A percentile compares a stretch with the other conserved stretches of the same genome.
Conservation (phyloP, 495 filamentous ascomycete species). For the Talaromyces stipitatus region DNA sequence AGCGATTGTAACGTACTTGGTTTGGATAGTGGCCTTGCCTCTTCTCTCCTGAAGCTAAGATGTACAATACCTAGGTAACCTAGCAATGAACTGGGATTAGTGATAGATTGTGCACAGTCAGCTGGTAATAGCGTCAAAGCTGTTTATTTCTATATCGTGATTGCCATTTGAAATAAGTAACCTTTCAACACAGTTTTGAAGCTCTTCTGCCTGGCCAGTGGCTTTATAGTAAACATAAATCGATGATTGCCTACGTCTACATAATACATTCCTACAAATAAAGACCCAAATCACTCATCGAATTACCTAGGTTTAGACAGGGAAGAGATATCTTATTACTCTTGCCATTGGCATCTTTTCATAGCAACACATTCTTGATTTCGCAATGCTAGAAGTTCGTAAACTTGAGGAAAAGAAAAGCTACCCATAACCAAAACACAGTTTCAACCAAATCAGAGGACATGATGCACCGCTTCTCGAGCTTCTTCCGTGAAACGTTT, state of each 20-base stretch:
- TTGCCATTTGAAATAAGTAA: too few relatives aligned
- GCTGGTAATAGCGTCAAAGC: background rate
- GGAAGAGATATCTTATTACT: background rate
- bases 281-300: too few relatives aligned
- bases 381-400: background rate
- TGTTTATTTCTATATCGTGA: background rate
- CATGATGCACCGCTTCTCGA: background rate
- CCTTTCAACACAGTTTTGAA: too few relatives aligned
- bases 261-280: too few relatives aligned
- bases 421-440: background rate
- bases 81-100: background rate
- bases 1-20: background rate
- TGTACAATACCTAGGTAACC: background rate
- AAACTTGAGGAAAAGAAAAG: background rate
- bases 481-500: background rate
- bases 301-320: too few relatives aligned
- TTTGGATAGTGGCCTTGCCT: background rate
- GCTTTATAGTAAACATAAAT: too few relatives aligned
- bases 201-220: too few relatives aligned
- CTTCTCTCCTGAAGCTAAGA: background rate
- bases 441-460: background rate
- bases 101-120: background rate
- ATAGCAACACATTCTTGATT: background rate
- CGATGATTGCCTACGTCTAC: too few relatives aligned
- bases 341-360: background rate